These are phyloP conservation scores for Coniochaeta ligniaria DNA, from an alignment of 2,329 filamentous ascomycete genomes.

Conservation along the genomic window DNA sequence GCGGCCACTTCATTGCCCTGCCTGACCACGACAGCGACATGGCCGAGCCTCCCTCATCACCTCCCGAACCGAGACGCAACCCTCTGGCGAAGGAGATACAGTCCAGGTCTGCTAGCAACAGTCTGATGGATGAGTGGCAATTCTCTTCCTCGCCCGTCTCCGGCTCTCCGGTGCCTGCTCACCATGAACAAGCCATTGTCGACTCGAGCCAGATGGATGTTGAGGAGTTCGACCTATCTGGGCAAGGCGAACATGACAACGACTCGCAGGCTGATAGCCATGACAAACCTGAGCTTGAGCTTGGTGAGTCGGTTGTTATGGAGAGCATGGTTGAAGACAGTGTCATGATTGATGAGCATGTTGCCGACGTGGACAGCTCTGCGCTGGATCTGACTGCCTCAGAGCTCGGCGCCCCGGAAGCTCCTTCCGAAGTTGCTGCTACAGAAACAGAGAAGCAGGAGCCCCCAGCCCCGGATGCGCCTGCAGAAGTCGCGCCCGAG, in stretches of 20 bases:
- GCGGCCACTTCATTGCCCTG: conserved; percentile 42
- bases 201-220: conserved; percentile 12
- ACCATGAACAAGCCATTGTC: conserved; percentile 17
- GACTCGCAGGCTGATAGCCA: conserved; percentile 2
- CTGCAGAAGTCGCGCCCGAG: background rate
- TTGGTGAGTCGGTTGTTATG: conserved; percentile 12
- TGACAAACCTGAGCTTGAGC: conserved; percentile 3
- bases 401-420: background rate
- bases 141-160: conserved; percentile 49
- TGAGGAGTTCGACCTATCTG: conserved; percentile 9
- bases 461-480: background rate
- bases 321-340: conserved; percentile 10
- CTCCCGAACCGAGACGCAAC: conserved; percentile 46
- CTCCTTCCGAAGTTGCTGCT: background rate
- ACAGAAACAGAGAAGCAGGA: background rate
- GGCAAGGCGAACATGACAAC: conserved; percentile 3
- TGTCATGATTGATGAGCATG: background rate
- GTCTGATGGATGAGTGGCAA: conserved; percentile 39
- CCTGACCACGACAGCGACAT: conserved; percentile 37
- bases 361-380: background rate
- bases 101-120: conserved; percentile 35
- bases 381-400: background rate
- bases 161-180: conserved; percentile 35
- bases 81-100: conserved; percentile 45
- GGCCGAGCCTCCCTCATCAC: conserved; percentile 51